Evolutionary conservation across 2,329 filamentous ascomycete species (phyloP).

Genomic region (Diaporthe ilicicola): DNA sequence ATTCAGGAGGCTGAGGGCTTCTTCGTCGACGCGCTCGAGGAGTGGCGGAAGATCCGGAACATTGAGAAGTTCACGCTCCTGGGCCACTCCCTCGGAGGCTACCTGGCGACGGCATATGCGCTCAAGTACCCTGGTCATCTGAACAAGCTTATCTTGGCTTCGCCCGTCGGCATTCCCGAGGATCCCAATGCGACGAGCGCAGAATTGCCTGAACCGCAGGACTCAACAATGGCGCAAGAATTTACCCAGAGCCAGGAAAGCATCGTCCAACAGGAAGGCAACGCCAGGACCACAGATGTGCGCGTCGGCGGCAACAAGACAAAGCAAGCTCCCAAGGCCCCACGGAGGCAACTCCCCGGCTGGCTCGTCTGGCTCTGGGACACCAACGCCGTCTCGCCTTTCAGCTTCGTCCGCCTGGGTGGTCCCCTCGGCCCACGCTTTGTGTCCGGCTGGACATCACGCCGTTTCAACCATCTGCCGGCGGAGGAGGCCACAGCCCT

Average conservation of each 20-base stretch:
- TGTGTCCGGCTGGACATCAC: constrained; percentile 93
- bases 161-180: constrained; percentile 92
- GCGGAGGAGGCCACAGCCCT: constrained; percentile 81
- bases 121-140: constrained; percentile 94
- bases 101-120: constrained; percentile 93
- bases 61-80: constrained; percentile 94
- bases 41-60: constrained; percentile 89
- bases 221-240: constrained; percentile 79
- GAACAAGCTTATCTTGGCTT: constrained; percentile 95
- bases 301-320: constrained; percentile 46
- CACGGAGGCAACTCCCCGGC: constrained; percentile 72
- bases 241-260: constrained; percentile 77
- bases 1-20: constrained; percentile 91
- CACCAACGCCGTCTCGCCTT: constrained; percentile 87
- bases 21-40: constrained; percentile 96
- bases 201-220: constrained; percentile 78
- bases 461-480: constrained; percentile 90
- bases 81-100: constrained; percentile 89
- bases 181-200: constrained; percentile 89
- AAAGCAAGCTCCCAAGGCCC: constrained; percentile 45
- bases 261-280: constrained; percentile 49
- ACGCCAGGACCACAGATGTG: constrained; percentile 46
- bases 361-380: constrained; percentile 98
- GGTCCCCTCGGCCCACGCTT: constrained; percentile 91
- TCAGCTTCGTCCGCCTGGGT: constrained; percentile 86